Conservation (phyloP, 768 basidiomycete genomes). For the Rhodotorula diobovata region DNA sequence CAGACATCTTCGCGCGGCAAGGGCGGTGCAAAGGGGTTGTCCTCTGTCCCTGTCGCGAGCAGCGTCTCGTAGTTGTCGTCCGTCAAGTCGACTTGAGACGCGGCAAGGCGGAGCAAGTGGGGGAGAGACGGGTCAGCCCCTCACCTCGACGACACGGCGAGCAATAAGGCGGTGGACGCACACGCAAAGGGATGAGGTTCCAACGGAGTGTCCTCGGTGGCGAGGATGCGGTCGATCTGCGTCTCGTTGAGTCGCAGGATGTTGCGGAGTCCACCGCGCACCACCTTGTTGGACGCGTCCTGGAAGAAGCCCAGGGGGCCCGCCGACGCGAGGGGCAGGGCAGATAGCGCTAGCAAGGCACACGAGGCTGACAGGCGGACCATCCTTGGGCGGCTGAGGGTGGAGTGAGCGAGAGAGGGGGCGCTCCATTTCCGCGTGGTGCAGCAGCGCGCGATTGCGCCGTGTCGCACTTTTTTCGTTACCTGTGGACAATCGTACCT, state of each 20-base stretch:
- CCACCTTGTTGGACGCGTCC: neutral
- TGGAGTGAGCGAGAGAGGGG: neutral
- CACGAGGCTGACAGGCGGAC: slow-evolving; percentile 11
- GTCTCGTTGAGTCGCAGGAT: slow-evolving; percentile 34
- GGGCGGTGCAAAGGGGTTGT: slow-evolving; percentile 20
- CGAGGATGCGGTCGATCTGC: slow-evolving; percentile 20
- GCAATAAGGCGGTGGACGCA: neutral
- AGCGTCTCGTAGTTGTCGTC: slow-evolving; percentile 30
- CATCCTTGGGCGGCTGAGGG: neutral
- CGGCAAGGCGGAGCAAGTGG: too few species aligned
- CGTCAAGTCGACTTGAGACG: slow-evolving; percentile 30
- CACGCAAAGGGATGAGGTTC: slow-evolving; percentile 18
- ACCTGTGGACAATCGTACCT: too few species aligned
- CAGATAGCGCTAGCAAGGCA: slow-evolving; percentile 6
- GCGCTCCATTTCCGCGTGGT: neutral
- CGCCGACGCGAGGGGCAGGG: neutral
- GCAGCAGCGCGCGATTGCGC: too few species aligned
- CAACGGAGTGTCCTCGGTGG: neutral
- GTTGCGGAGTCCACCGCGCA: slow-evolving; percentile 5
- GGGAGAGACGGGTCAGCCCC: neutral
- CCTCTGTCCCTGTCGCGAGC: slow-evolving; percentile 13
- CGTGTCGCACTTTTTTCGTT: too few species aligned
- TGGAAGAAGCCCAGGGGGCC: slow-evolving; percentile 10
- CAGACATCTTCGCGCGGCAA: slow-evolving; percentile 19
- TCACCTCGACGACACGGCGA: too few species aligned